Evolutionary conservation across 331 rosid genomes (phyloP).

Genomic region (Pyracantha coccinea): DNA sequence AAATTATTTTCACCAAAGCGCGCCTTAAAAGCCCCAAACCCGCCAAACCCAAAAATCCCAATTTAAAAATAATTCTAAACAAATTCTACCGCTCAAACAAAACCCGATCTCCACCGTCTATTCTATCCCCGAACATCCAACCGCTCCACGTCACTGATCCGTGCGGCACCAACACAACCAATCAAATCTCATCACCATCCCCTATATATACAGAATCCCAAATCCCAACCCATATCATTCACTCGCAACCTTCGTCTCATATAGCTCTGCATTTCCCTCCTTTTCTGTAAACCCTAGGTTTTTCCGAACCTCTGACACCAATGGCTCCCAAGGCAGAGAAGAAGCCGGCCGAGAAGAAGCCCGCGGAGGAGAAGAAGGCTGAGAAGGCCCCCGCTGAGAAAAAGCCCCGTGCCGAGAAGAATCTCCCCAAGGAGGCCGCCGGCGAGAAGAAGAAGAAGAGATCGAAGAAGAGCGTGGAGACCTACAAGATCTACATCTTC

Average conservation of each 20-base stretch:
- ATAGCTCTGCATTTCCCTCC: background rate
- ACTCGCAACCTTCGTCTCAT: background rate
- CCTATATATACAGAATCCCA: background rate
- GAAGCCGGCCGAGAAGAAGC: conserved; percentile 47
- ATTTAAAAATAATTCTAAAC: background rate
- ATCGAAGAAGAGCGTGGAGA: conserved; percentile 43
- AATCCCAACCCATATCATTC: background rate
- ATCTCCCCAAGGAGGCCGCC: conserved; percentile 32
- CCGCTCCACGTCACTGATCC: conserved; percentile 32
- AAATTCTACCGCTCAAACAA: background rate
- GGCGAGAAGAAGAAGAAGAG: conserved; percentile 44
- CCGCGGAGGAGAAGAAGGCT: conserved; percentile 31
- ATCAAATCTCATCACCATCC: conserved; percentile 3
- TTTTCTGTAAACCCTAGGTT: background rate
- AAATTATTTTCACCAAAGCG: background rate
- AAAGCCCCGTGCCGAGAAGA: conserved; percentile 51
- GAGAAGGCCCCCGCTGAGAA: conserved; percentile 56
- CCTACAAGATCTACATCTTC: conserved; percentile 52
- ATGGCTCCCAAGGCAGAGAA: conserved; percentile 44
- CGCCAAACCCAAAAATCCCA: conserved; percentile 3
- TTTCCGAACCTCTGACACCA: background rate
- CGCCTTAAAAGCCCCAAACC: background rate
- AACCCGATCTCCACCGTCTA: conserved; percentile 26
- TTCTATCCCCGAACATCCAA: background rate
- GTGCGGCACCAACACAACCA: background rate